A percentile compares a stretch with the other conserved stretches of the same genome.
Evolutionary conservation across 345 rosid genomes (phyloP).

Genomic region (Pseudoturritis turrita): DNA sequence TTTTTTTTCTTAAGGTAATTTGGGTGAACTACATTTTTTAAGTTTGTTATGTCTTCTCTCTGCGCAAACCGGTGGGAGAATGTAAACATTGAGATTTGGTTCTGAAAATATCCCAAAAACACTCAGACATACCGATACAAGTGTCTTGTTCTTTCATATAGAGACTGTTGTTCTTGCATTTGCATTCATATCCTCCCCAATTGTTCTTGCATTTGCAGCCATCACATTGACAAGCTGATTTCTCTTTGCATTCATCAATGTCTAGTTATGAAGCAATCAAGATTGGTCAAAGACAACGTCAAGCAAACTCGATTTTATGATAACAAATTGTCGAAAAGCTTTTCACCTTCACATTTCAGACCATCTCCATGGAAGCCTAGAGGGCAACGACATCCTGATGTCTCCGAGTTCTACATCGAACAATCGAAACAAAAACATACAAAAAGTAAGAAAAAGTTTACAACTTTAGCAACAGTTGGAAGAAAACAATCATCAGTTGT

Average conservation of each 20-base stretch:
- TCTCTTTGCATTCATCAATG: constrained; percentile 70
- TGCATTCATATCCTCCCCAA: constrained; percentile 87
- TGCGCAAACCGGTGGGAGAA: constrained; percentile 32
- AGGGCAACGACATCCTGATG: constrained; percentile 79
- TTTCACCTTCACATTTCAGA: constrained; percentile 61
- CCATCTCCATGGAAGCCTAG: constrained; percentile 76
- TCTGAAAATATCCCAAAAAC: too few species aligned
- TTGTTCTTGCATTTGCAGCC: constrained; percentile 80
- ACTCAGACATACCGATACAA: constrained; percentile 80
- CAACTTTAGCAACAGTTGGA: not conserved
- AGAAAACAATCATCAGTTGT: not conserved
- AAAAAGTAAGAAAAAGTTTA: not conserved
- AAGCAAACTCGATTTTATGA: not conserved
- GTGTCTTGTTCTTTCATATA: constrained; percentile 68
- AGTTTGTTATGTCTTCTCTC: too few species aligned
- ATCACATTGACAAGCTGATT: constrained; percentile 63
- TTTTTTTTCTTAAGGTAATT: too few species aligned
- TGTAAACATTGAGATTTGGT: constrained; percentile 32
- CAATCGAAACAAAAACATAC: not conserved
- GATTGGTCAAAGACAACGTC: not conserved
- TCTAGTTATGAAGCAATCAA: constrained; percentile 33
- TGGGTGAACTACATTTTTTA: too few species aligned
- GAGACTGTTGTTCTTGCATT: constrained; percentile 57
- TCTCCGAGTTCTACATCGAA: constrained; percentile 46
- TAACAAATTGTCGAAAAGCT: not conserved